Evolutionary conservation across 306 rosid species (phyloP).

Genomic region (Inga laurina): DNA sequence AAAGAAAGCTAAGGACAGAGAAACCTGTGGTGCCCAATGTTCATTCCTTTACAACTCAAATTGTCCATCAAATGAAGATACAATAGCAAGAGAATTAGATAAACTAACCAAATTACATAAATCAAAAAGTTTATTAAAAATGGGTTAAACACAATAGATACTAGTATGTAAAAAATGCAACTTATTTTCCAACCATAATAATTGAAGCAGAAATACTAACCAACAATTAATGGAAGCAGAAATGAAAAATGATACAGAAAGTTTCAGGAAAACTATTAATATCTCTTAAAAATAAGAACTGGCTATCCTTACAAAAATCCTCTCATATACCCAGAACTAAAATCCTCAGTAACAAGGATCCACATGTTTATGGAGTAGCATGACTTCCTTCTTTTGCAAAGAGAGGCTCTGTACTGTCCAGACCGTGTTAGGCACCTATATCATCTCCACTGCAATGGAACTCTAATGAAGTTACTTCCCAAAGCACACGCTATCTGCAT

Average conservation of each 20-base stretch:
- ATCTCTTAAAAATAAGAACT: too few relatives aligned
- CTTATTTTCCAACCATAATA: too few relatives aligned
- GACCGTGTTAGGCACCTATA: background rate
- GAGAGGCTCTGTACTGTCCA: background rate
- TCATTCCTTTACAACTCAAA: background rate
- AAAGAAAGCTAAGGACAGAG: background rate
- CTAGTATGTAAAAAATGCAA: too few relatives aligned
- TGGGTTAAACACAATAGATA: too few relatives aligned
- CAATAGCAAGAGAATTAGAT: background rate
- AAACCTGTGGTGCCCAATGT: background rate
- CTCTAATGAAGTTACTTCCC: background rate
- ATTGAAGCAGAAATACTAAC: too few relatives aligned
- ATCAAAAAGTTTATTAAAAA: too few relatives aligned
- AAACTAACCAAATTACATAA: too few relatives aligned
- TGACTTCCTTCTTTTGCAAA: background rate
- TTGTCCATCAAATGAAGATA: background rate
- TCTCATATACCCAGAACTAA: background rate
- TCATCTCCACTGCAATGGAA: background rate
- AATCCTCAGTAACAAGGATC: background rate
- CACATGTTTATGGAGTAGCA: background rate
- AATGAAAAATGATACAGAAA: too few relatives aligned
- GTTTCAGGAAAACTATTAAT: too few relatives aligned
- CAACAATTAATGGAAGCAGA: too few relatives aligned
- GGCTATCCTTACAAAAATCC: too few relatives aligned
- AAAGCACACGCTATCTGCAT: background rate